Conservation (phyloP, 2,329 filamentous ascomycete species). For the Colletotrichum incanum region DNA sequence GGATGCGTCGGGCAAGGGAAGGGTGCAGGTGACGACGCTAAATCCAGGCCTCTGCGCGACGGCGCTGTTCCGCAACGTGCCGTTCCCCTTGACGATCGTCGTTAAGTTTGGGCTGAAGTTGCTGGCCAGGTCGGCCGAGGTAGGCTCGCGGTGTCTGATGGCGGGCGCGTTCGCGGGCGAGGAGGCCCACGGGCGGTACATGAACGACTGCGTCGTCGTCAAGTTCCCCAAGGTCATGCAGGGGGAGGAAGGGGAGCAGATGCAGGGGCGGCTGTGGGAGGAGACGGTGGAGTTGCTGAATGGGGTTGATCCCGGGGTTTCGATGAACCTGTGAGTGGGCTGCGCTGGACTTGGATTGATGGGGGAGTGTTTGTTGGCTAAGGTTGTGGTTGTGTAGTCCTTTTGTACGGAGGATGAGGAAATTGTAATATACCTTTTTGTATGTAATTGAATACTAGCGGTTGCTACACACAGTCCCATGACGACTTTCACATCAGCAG, state of each 20-base stretch:
- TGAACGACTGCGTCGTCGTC: conserved; percentile 53
- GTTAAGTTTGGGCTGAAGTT: conserved; percentile 42
- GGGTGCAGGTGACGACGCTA: conserved; percentile 56
- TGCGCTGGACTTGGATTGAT: not conserved
- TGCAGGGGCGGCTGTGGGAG: conserved; percentile 57
- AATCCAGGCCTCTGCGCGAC: conserved; percentile 61
- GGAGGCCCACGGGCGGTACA: conserved; percentile 59
- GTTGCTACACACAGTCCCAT: not conserved
- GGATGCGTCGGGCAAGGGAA: conserved; percentile 50
- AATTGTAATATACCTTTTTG: not conserved
- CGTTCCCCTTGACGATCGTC: conserved; percentile 49
- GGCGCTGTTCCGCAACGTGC: conserved; percentile 54
- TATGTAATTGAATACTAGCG: no score
- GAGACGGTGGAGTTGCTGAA: conserved; percentile 62
- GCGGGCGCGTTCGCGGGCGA: conserved; percentile 55
- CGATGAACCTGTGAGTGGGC: conserved; percentile 49
- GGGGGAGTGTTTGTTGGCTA: not conserved
- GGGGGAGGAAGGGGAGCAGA: conserved; percentile 54
- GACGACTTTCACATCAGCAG: not conserved
- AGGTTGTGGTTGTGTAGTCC: not conserved
- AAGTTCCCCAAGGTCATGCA: conserved; percentile 47
- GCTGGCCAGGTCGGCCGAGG: conserved; percentile 56
- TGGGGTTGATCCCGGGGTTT: conserved; percentile 57
- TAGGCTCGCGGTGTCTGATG: conserved; percentile 58
- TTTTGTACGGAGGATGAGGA: not conserved